These are phyloP conservation scores for Lactarius akahatsu DNA, from an alignment of 768 basidiomycete species.

Conservation along the genomic window DNA sequence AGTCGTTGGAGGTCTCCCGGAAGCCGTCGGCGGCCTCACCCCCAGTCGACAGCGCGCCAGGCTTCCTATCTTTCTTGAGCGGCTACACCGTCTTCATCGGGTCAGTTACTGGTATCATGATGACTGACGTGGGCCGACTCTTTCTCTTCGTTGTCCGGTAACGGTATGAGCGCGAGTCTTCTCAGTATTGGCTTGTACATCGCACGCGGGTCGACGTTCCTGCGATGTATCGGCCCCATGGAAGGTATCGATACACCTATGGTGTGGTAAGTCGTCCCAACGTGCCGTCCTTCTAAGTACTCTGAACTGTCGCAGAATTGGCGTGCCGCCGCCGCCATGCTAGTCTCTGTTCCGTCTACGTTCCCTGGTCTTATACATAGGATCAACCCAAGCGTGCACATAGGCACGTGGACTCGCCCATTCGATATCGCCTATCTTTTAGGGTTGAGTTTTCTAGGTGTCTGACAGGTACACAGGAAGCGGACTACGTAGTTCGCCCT, in stretches of 20 bases:
- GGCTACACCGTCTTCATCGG: constrained; percentile 87
- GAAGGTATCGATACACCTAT: constrained; percentile 72
- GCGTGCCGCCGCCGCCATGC: constrained; percentile 67
- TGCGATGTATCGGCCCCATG: constrained; percentile 77
- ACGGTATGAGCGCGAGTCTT: neutral
- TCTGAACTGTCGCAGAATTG: constrained; percentile 58
- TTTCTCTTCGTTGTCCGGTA: neutral
- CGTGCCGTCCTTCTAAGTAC: neutral
- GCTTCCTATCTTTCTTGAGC: constrained; percentile 74
- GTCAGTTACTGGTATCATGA: constrained; percentile 77
- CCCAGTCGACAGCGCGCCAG: constrained; percentile 44
- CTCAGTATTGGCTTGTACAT: constrained; percentile 77
- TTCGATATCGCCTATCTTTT: constrained; percentile 78
- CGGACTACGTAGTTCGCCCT: constrained; percentile 16
- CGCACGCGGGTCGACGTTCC: constrained; percentile 72
- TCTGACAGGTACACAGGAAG: neutral
- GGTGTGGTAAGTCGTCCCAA: constrained; percentile 56
- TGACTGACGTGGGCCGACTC: constrained; percentile 47
- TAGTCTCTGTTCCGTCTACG: constrained; percentile 66
- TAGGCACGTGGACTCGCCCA: constrained; percentile 56
- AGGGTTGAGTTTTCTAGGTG: constrained; percentile 46
- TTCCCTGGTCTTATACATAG: constrained; percentile 76
- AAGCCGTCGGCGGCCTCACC: neutral
- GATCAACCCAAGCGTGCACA: constrained; percentile 63
- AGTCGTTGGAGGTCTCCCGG: constrained; percentile 34